These are phyloP conservation scores for Debaryomycetaceae sp. DNA, from an alignment of 1,139 yeast genomes.

Conservation along the genomic window DNA sequence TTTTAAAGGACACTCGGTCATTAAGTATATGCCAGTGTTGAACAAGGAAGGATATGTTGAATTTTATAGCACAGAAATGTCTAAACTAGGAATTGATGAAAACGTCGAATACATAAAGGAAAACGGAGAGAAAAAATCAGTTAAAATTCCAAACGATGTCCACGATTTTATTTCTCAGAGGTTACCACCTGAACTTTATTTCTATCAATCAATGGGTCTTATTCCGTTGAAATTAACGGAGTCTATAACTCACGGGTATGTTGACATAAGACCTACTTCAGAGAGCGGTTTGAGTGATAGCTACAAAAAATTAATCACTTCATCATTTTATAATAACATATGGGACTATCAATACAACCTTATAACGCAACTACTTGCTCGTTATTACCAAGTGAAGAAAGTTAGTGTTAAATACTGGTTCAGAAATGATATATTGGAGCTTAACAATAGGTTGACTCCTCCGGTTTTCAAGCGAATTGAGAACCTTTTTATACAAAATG, in stretches of 20 bases:
- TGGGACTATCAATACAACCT: constrained; percentile 65
- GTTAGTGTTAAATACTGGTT: constrained; percentile 61
- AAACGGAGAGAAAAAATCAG: constrained; percentile 9
- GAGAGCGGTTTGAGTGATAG: constrained; percentile 62
- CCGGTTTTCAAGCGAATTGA: constrained; percentile 28
- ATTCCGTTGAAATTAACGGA: constrained; percentile 64
- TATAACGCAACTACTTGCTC: constrained; percentile 68
- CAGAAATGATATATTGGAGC: constrained; percentile 43
- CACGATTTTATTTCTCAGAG: constrained; percentile 84
- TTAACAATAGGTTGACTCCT: constrained; percentile 54
- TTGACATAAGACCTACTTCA: constrained; percentile 64
- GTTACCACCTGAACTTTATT: constrained; percentile 81
- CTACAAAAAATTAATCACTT: constrained; percentile 54
- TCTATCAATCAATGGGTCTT: constrained; percentile 78
- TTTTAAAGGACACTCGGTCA: constrained; percentile 38
- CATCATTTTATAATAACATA: constrained; percentile 41
- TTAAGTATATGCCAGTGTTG: constrained; percentile 62
- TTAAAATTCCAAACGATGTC: constrained; percentile 68
- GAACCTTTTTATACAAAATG: constrained; percentile 30
- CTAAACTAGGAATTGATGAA: constrained; percentile 28
- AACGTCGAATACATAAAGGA: constrained; percentile 17
- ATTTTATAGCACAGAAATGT: constrained; percentile 44
- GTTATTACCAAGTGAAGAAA: constrained; percentile 81
- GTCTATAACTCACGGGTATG: constrained; percentile 62
- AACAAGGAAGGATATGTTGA: constrained; percentile 68